These are phyloP conservation scores for Pestalotiopsis sp. DNA, from an alignment of 2,329 filamentous ascomycete genomes.

Conservation along the genomic window DNA sequence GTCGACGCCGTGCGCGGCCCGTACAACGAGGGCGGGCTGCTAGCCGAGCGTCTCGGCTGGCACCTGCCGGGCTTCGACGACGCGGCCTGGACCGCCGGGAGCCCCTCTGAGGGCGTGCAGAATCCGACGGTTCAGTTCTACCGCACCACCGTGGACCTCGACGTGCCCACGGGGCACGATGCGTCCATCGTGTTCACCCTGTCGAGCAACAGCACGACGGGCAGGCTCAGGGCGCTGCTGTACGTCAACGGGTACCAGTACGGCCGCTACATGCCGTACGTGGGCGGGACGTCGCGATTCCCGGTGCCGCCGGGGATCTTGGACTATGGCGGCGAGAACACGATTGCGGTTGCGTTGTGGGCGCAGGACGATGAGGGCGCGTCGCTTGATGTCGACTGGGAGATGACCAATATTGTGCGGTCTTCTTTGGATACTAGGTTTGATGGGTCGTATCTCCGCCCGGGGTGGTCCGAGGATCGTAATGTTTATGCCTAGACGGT, in stretches of 20 bases:
- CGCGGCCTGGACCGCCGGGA: slow-evolving; percentile 45
- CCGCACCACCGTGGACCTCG: slow-evolving; percentile 55
- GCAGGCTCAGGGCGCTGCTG: slow-evolving; percentile 54
- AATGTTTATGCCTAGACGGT: not conserved
- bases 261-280: slow-evolving; percentile 59
- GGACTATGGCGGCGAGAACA: slow-evolving; percentile 72
- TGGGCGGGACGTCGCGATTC: slow-evolving; percentile 74
- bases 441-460: not conserved
- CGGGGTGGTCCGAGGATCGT: not conserved
- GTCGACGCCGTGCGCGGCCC: slow-evolving; percentile 62
- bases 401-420: not conserved
- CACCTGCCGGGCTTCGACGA: slow-evolving; percentile 58
- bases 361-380: slow-evolving; percentile 60
- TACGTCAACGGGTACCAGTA: slow-evolving; percentile 81
- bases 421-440: not conserved
- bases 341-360: slow-evolving; percentile 72
- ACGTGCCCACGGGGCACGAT: slow-evolving; percentile 45
- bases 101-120: slow-evolving; percentile 43
- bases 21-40: slow-evolving; percentile 68
- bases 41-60: slow-evolving; percentile 64
- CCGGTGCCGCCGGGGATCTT: slow-evolving; percentile 75
- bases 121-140: slow-evolving; percentile 62
- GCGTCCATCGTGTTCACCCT: slow-evolving; percentile 61
- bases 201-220: not conserved
- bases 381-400: slow-evolving; percentile 45